A percentile compares a stretch with the other conserved stretches of the same genome.
Evolutionary conservation across 345 rosid species (phyloP).

Genomic region (Syzygium aqueum): DNA sequence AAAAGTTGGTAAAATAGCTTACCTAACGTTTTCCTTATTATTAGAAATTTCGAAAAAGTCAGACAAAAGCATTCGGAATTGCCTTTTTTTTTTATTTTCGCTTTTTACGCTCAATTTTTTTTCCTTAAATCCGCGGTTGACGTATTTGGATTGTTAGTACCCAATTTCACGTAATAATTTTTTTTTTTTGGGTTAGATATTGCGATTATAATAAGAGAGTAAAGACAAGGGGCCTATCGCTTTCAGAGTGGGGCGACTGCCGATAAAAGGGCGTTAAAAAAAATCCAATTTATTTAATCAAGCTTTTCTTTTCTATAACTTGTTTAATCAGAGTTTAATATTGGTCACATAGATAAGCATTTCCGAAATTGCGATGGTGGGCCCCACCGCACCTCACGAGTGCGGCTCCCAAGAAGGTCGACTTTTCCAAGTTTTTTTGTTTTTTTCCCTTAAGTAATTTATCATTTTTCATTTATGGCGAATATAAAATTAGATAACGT

Average conservation of each 20-base stretch:
- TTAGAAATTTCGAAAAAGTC: background rate
- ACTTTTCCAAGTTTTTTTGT: background rate
- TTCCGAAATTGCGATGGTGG: no score
- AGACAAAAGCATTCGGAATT: background rate
- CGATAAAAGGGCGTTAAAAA: no score
- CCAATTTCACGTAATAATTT: accelerated
- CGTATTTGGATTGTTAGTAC: background rate
- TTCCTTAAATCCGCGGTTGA: background rate
- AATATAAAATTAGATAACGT: background rate
- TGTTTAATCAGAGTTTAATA: background rate
- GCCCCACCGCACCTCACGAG: no score
- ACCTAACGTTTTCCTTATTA: background rate
- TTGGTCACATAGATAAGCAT: no score
- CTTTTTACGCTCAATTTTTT: background rate
- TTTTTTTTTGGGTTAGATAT: background rate
- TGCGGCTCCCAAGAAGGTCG: no score
- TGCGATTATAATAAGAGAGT: background rate
- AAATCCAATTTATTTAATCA: no score
- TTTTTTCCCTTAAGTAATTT: background rate
- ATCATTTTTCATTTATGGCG: background rate
- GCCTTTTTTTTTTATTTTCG: background rate
- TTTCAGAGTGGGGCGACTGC: background rate
- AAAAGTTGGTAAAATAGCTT: background rate
- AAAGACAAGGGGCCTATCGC: background rate
- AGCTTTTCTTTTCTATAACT: no score